These are phyloP conservation scores for Hypoxylon sp. DNA, from an alignment of 2,329 filamentous ascomycete genomes.

Conservation along the genomic window DNA sequence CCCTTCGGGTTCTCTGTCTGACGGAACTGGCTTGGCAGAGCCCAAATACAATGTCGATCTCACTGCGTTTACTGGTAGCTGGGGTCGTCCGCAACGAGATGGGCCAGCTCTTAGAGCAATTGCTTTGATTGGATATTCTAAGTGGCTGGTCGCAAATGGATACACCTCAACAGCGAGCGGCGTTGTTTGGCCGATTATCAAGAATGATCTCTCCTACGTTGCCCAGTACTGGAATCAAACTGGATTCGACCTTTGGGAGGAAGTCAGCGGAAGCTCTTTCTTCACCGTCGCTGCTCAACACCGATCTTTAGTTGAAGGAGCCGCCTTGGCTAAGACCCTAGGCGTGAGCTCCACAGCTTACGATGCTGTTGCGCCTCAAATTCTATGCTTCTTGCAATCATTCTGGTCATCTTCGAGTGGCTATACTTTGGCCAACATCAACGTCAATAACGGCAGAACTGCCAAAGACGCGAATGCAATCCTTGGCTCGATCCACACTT, in stretches of 20 bases:
- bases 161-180: slow-evolving; percentile 69
- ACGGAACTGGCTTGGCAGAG: slow-evolving; percentile 74
- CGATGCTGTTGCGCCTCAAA: slow-evolving; percentile 75
- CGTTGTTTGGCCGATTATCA: slow-evolving; percentile 80
- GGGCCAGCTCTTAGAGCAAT: slow-evolving; percentile 83
- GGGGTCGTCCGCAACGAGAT: slow-evolving; percentile 86
- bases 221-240: slow-evolving; percentile 78
- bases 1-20: slow-evolving; percentile 72
- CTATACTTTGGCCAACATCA: slow-evolving; percentile 80
- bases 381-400: slow-evolving; percentile 80
- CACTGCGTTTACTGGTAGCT: slow-evolving; percentile 74
- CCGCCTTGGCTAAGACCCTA: slow-evolving; percentile 74
- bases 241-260: slow-evolving; percentile 87
- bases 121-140: slow-evolving; percentile 79
- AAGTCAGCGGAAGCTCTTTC: slow-evolving; percentile 82
- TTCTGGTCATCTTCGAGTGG: slow-evolving; percentile 77
- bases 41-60: slow-evolving; percentile 80
- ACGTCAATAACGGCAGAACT: slow-evolving; percentile 71
- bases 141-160: slow-evolving; percentile 78
- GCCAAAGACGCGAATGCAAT: slow-evolving; percentile 82
- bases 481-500: slow-evolving; percentile 75
- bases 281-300: slow-evolving; percentile 82
- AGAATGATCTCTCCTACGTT: slow-evolving; percentile 83
- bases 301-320: slow-evolving; percentile 78
- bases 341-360: slow-evolving; percentile 74